Conservation (phyloP, 192 early-diverging fungal genomes). For the Podila horticola region DNA sequence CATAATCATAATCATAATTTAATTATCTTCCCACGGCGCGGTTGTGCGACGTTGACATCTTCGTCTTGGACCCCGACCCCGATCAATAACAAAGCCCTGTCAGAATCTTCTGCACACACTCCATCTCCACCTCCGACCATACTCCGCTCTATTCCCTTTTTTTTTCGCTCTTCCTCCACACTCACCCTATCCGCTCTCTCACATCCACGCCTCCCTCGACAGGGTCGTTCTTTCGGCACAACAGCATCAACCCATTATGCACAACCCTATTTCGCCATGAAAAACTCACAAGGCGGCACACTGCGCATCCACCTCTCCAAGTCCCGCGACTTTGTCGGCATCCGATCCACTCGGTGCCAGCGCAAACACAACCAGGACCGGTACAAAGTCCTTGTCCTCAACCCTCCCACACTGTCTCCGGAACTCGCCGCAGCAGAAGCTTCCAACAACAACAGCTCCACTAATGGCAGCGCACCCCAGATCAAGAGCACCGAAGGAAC, state of each 20-base stretch:
- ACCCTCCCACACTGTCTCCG: slow-evolving; percentile 20
- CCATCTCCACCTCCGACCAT: not conserved
- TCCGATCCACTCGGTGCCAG: slow-evolving; percentile 62
- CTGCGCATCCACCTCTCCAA: slow-evolving; percentile 58
- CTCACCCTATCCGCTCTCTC: not conserved
- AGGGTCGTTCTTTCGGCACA: not conserved
- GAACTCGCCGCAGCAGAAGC: slow-evolving; percentile 14
- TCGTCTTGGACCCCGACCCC: not conserved
- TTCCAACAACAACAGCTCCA: slow-evolving; percentile 14
- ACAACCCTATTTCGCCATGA: slow-evolving; percentile 43
- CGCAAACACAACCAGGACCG: slow-evolving; percentile 66
- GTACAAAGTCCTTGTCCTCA: slow-evolving; percentile 56
- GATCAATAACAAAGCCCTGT: not conserved
- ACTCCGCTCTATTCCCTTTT: too few relatives aligned
- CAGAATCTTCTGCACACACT: not conserved
- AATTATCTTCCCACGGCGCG: not conserved
- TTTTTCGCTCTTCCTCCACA: not conserved
- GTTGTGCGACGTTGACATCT: not conserved
- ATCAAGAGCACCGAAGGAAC: slow-evolving; percentile 3
- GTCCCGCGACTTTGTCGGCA: slow-evolving; percentile 60
- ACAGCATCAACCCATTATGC: slow-evolving; percentile 1
- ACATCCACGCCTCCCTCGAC: not conserved
- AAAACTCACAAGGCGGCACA: slow-evolving; percentile 47
- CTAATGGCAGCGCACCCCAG: not conserved
- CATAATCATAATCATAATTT: not conserved